Evolutionary conservation across 1,284 basidiomycete genomes (phyloP).

Genomic region (Rhodotorula sp.): DNA sequence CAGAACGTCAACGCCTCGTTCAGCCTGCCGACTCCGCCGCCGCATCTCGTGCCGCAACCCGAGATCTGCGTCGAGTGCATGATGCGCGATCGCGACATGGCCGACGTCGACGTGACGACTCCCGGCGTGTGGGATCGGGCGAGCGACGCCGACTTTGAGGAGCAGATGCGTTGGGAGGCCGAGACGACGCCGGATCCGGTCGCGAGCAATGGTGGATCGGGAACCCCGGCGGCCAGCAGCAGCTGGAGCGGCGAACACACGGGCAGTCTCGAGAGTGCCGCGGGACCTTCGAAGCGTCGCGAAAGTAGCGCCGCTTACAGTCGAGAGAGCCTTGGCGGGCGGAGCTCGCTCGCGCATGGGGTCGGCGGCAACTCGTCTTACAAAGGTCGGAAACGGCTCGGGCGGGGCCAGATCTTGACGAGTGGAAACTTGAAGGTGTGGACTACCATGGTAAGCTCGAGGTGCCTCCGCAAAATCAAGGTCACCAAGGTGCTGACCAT

Average conservation of each 20-base stretch:
- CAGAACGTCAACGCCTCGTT: not conserved
- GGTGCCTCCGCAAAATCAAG: not conserved
- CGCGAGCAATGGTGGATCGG: not conserved
- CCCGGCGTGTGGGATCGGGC: slow-evolving; percentile 87
- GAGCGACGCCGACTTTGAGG: slow-evolving; percentile 78
- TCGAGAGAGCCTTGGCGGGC: slow-evolving; percentile 38
- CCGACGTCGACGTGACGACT: slow-evolving; percentile 83
- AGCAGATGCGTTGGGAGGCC: slow-evolving; percentile 70
- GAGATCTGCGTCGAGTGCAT: slow-evolving; percentile 96
- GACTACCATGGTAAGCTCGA: slow-evolving; percentile 69
- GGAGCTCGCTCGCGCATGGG: slow-evolving; percentile 27
- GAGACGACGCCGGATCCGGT: not conserved
- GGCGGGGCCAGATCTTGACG: slow-evolving; percentile 49
- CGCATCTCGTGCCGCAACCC: slow-evolving; percentile 46
- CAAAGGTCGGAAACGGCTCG: slow-evolving; percentile 49
- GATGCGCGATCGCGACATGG: slow-evolving; percentile 98
- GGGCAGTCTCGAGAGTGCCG: slow-evolving; percentile 23
- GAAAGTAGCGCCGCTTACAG: slow-evolving; percentile 40
- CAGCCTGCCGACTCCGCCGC: slow-evolving; percentile 12
- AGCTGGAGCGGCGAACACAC: slow-evolving; percentile 13
- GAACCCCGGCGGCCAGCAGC: not conserved
- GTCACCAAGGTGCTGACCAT: not conserved
- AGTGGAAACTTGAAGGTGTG: slow-evolving; percentile 68
- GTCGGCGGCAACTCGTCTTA: slow-evolving; percentile 44
- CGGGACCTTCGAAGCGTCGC: slow-evolving; percentile 20